These are phyloP conservation scores for Plasmodium fragile DNA, from an alignment of 169 alveolate species.

Conservation along the genomic window DNA sequence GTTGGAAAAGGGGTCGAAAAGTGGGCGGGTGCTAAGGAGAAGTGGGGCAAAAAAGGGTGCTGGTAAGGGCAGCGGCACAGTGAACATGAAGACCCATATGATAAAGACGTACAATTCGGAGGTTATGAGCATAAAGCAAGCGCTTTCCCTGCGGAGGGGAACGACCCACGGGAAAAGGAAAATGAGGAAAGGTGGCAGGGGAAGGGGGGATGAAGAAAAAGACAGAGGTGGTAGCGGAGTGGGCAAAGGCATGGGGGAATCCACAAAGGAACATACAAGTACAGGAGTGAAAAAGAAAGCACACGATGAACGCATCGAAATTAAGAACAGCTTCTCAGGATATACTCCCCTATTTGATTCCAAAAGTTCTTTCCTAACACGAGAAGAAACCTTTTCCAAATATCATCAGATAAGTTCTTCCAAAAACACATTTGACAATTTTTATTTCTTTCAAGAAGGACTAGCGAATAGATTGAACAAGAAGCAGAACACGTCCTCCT, in stretches of 20 bases:
- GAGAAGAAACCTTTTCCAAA: slow-evolving; percentile 26
- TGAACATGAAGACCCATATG: slow-evolving; percentile 19
- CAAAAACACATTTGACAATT: slow-evolving; percentile 23
- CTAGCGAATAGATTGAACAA: slow-evolving; percentile 57
- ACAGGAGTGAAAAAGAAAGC: slow-evolving; percentile 6
- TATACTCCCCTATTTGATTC: neutral
- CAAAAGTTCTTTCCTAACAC: slow-evolving; percentile 22
- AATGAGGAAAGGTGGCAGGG: neutral
- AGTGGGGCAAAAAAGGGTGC: neutral
- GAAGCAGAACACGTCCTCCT: slow-evolving; percentile 18
- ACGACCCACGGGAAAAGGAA: slow-evolving; percentile 12
- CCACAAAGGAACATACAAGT: neutral
- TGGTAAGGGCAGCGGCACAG: neutral
- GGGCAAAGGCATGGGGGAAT: neutral
- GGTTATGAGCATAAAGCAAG: slow-evolving; percentile 28
- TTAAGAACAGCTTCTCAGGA: neutral
- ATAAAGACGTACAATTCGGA: slow-evolving; percentile 28
- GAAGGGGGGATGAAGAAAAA: neutral
- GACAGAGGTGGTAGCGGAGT: neutral
- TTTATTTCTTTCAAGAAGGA: slow-evolving; percentile 29
- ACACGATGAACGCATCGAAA: slow-evolving; percentile 8
- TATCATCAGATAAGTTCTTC: slow-evolving; percentile 25
- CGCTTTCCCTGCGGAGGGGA: slow-evolving; percentile 12
- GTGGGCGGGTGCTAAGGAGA: neutral
- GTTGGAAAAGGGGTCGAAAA: slow-evolving; percentile 35